phyloP scores from a whole-genome alignment of 768 basidiomycete genomes.

The Psilocybe azurescens region DNA sequence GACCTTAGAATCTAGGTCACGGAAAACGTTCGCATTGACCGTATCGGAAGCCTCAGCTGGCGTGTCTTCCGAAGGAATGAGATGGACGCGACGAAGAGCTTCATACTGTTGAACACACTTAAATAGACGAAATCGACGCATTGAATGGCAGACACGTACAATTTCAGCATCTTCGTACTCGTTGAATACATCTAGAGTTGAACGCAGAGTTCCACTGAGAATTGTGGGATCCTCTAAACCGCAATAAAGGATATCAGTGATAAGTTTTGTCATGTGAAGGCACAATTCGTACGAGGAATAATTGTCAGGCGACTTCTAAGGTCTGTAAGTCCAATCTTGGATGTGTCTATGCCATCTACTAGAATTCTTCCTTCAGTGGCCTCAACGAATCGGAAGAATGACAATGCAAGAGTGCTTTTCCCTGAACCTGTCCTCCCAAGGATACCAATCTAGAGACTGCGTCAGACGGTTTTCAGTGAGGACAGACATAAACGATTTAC shows the following conservation, averaged over 20 bases:
- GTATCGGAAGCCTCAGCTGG: conserved; percentile 42
- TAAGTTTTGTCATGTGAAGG: neutral
- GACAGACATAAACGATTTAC: conserved; percentile 27
- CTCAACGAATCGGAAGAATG: conserved; percentile 88
- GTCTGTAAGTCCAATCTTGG: conserved; percentile 81
- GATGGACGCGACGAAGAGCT: conserved; percentile 22
- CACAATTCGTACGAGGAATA: conserved; percentile 57
- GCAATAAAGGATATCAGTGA: neutral
- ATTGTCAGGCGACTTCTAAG: conserved; percentile 64
- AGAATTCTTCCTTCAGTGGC: conserved; percentile 75
- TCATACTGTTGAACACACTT: conserved; percentile 14
- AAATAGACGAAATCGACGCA: neutral
- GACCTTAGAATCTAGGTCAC: conserved; percentile 56
- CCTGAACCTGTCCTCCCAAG: conserved; percentile 75
- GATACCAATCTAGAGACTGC: conserved; percentile 45
- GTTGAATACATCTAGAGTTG: conserved; percentile 84
- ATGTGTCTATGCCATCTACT: conserved; percentile 82
- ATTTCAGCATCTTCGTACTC: conserved; percentile 88
- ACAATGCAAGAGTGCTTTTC: conserved; percentile 80
- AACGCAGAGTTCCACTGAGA: conserved; percentile 80
- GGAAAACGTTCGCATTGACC: conserved; percentile 22
- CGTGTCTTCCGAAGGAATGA: conserved; percentile 37
- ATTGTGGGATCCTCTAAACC: conserved; percentile 85
- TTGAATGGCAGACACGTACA: conserved; percentile 55
- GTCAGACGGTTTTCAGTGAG: neutral